Evolutionary conservation across 2,329 filamentous ascomycete species (phyloP), one percentile per base, ranked within the genome.

Genomic region (Pyrenochaeta sp.): DNA sequence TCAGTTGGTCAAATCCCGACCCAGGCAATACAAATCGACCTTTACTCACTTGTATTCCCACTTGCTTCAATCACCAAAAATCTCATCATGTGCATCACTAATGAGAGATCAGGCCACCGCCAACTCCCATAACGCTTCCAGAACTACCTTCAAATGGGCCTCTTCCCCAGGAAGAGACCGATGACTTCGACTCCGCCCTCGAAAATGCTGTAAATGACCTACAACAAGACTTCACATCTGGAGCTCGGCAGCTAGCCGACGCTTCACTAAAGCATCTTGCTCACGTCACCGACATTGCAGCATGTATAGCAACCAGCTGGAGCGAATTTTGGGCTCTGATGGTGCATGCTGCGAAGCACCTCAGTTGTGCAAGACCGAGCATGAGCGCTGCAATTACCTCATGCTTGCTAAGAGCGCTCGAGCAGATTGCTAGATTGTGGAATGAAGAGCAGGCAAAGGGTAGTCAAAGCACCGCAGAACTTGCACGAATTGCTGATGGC

Each of bases 261-360:
- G 80, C 78, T 21, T 83, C 86, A 0, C 68, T 90, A 2, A 60
- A 63, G 0, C 76, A 79, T 1, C 79, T 90, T 20, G 72, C 77
- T 5, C 74, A 82, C 9, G 75, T 87, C 2, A 47, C 63, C 29
- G 68, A 83, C 2, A 41, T 58, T 1, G 55, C 56, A 1, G 56
- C 62, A 1, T 45, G 66, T 9, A 57, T 50, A n/a, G 58, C 66
- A 2, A 49, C 56, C 3, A 55, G 46, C 15, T 45, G 68, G 17
- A 64, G 79, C 0, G 71, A 68, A 6, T 87, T 85, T 81, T 90
- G 86, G 75, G 79, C 78, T 2, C 84, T 81, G 2, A 40, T 55
- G 3, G 90, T 87, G 83, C 84, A 88, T 68, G 74, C 90, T 1
- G 85, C 83, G 72, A 87, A 87, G 63, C 86, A 87, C 11, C 47